phyloP scores from a whole-genome alignment of 1,139 yeast species.

The Scheffersomyces segobiensis region DNA sequence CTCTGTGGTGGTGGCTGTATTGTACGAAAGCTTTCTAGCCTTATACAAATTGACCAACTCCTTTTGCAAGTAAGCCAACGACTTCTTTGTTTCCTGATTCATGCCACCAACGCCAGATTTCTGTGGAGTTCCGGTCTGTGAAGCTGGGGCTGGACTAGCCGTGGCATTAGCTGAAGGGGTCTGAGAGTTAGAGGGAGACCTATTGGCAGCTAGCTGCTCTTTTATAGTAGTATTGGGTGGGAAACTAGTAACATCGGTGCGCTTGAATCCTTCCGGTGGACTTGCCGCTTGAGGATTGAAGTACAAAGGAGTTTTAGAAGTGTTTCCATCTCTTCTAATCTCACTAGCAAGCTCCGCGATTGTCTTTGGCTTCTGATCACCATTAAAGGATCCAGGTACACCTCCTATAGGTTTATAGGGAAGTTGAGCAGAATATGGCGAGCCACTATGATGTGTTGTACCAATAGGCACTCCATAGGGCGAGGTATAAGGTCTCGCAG shows the following conservation, averaged over 20 bases:
- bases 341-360: slow-evolving; percentile 60
- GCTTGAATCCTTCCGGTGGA: slow-evolving; percentile 7
- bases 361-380: slow-evolving; percentile 42
- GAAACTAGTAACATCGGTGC: slow-evolving; percentile 1
- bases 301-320: slow-evolving; percentile 35
- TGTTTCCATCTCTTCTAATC: slow-evolving; percentile 41
- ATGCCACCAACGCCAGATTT: slow-evolving; percentile 19
- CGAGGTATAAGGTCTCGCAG: slow-evolving; percentile 27
- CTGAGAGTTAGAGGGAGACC: slow-evolving; percentile 23
- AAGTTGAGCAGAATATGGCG: slow-evolving; percentile 26
- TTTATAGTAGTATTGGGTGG: slow-evolving; percentile 34
- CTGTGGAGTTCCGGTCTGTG: slow-evolving; percentile 9
- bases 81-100: slow-evolving; percentile 61
- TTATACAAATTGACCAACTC: slow-evolving; percentile 70
- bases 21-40: slow-evolving; percentile 63
- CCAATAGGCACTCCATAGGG: slow-evolving; percentile 25
- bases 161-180: slow-evolving; percentile 6
- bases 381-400: slow-evolving; percentile 9
- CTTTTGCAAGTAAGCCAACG: slow-evolving; percentile 67
- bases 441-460: slow-evolving; percentile 16
- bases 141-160: slow-evolving; percentile 14
- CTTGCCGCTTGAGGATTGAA: slow-evolving; percentile 29
- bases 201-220: slow-evolving; percentile 56
- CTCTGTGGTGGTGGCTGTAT: slow-evolving; percentile 73
- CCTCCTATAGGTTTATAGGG: slow-evolving; percentile 15